Conservation (phyloP, 1,284 basidiomycete species). For the Leccinum subrobustum region DNA sequence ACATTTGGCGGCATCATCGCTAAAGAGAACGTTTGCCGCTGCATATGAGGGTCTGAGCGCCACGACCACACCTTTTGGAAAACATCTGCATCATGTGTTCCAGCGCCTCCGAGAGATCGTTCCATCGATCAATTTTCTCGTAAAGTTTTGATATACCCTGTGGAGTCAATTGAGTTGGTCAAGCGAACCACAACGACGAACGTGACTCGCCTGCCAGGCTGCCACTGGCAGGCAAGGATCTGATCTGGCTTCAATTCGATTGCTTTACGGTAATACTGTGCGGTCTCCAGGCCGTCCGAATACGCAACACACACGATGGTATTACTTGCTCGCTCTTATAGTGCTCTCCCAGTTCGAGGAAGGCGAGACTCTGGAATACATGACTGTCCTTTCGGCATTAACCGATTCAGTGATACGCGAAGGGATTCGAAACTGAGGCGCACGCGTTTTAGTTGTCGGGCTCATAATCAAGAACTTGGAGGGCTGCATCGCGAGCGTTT, state of each 20-base stretch:
- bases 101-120: slow-evolving; percentile 55
- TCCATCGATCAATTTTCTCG: slow-evolving; percentile 61
- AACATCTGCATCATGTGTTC: slow-evolving; percentile 53
- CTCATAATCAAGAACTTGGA: slow-evolving; percentile 69
- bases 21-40: slow-evolving; percentile 32
- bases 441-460: slow-evolving; percentile 81
- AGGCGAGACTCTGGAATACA: slow-evolving; percentile 79
- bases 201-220: slow-evolving; percentile 66
- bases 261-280: slow-evolving; percentile 74
- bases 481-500: slow-evolving; percentile 73
- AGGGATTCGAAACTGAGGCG: slow-evolving; percentile 30
- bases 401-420: neutral
- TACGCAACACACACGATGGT: neutral
- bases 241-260: slow-evolving; percentile 64
- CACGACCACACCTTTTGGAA: slow-evolving; percentile 50
- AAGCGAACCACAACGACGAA: neutral
- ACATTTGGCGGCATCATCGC: slow-evolving; percentile 76
- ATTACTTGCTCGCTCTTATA: slow-evolving; percentile 83
- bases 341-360: slow-evolving; percentile 67
- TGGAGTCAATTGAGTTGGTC: slow-evolving; percentile 2
- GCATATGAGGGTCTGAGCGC: neutral
- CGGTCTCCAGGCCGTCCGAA: slow-evolving; percentile 17
- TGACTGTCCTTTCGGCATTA: slow-evolving; percentile 47
- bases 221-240: slow-evolving; percentile 41
- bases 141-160: slow-evolving; percentile 79